Conservation (phyloP, 1,284 basidiomycete genomes). For the Moesziomyces sp. region DNA sequence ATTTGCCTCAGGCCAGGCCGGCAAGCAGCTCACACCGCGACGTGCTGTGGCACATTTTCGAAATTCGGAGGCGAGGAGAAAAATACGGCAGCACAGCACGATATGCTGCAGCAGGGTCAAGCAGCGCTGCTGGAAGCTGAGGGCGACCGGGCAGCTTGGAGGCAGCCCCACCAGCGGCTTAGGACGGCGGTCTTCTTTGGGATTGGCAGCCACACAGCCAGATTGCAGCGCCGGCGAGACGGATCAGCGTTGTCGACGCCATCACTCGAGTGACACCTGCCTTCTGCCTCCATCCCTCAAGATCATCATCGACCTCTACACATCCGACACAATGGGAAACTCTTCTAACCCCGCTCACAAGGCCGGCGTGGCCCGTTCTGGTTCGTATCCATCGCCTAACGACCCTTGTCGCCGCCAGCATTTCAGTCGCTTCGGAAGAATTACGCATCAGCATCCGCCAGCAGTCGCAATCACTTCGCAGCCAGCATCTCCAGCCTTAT, state of each 20-base stretch:
- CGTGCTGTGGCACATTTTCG: too few species aligned
- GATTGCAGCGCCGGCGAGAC: neutral
- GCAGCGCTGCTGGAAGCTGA: too few species aligned
- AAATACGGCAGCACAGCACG: too few species aligned
- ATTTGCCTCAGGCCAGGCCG: too few species aligned
- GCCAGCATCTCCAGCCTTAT: neutral
- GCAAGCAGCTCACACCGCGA: too few species aligned
- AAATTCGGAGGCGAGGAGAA: too few species aligned
- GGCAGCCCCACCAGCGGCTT: too few species aligned
- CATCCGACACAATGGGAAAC: slow-evolving; percentile 58
- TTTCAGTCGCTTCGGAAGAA: slow-evolving; percentile 1
- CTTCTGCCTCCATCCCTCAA: slow-evolving; percentile 47
- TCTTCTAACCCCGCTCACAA: slow-evolving; percentile 67
- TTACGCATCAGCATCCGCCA: slow-evolving; percentile 10
- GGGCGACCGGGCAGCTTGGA: too few species aligned
- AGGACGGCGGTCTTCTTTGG: neutral
- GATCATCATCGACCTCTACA: slow-evolving; percentile 47
- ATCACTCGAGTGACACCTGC: slow-evolving; percentile 15
- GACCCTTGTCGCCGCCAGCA: neutral
- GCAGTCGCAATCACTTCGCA: neutral
- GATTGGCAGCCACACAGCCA: slow-evolving; percentile 3
- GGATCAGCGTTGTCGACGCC: slow-evolving; percentile 25
- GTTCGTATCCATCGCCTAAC: slow-evolving; percentile 41
- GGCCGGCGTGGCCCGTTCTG: slow-evolving; percentile 63
- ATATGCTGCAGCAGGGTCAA: too few species aligned